Conservation (phyloP, 2,329 filamentous ascomycete species). For the Corniculantispora saksenae region DNA sequence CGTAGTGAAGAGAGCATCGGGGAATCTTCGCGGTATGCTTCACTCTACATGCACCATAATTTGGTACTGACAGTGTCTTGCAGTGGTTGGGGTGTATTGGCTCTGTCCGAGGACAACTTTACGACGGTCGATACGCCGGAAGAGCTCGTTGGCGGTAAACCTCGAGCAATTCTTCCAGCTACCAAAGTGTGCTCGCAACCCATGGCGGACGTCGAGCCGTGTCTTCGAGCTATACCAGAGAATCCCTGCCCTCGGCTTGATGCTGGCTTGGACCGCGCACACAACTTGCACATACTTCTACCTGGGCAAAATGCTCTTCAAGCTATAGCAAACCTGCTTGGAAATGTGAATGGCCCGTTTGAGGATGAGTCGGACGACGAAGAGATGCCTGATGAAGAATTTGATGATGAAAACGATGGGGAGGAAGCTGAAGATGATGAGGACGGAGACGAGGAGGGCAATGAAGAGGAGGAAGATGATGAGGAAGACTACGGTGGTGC, state of each 20-base stretch:
- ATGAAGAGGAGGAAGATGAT: neutral
- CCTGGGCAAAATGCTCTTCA: conserved; percentile 10
- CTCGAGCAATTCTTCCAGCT: conserved; percentile 22
- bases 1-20: conserved; percentile 34
- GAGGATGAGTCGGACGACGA: conserved; percentile 6
- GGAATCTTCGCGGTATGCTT: conserved; percentile 29
- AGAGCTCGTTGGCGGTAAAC: conserved; percentile 35
- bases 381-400: neutral
- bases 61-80: neutral
- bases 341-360: neutral
- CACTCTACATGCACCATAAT: neutral
- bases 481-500: neutral
- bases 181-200: conserved; percentile 17
- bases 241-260: conserved; percentile 31
- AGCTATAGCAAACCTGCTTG: conserved; percentile 1
- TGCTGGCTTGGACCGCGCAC: neutral
- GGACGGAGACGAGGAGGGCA: conserved; percentile 21
- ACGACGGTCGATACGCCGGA: conserved; percentile 35
- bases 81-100: conserved; percentile 52
- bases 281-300: neutral
- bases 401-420: neutral
- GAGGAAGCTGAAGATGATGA: conserved; percentile 19
- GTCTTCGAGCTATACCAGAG: conserved; percentile 25
- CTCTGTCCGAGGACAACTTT: conserved; percentile 47
- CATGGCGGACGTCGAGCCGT: conserved; percentile 30